phyloP scores from a whole-genome alignment of 352 stramenopile genomes.

The Phytophthora capsici region DNA sequence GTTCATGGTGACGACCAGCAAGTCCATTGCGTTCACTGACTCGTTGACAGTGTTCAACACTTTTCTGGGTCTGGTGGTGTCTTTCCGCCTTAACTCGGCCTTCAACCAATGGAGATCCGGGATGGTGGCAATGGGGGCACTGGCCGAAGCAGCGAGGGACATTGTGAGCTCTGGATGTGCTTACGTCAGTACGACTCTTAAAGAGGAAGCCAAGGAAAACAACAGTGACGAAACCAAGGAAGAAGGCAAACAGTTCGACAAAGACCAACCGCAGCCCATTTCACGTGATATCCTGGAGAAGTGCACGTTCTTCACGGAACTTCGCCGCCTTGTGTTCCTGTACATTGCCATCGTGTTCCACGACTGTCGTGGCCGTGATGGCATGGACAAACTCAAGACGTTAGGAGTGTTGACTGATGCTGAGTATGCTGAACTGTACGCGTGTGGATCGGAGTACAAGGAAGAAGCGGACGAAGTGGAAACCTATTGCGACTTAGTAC shows the following conservation, averaged over 20 bases:
- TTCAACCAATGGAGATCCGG: constrained; percentile 81
- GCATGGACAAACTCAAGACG: constrained; percentile 64
- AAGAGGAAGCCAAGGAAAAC: constrained; percentile 23
- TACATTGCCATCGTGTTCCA: constrained; percentile 86
- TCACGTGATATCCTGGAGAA: constrained; percentile 65
- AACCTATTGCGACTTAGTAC: constrained; percentile 55
- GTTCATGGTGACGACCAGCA: constrained; percentile 65
- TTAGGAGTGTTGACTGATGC: constrained; percentile 56
- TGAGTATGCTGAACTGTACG: constrained; percentile 74
- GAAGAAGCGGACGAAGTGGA: constrained; percentile 31
- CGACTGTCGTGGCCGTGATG: constrained; percentile 69
- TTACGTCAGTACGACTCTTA: constrained; percentile 59
- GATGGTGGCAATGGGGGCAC: constrained; percentile 65
- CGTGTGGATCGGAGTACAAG: constrained; percentile 61
- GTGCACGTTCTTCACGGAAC: constrained; percentile 75
- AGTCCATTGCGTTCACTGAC: constrained; percentile 75
- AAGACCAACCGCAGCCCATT: constrained; percentile 36
- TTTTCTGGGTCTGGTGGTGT: constrained; percentile 77
- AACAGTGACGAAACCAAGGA: background rate
- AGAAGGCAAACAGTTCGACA: constrained; percentile 7
- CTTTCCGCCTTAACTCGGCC: constrained; percentile 81
- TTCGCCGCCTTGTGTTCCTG: constrained; percentile 75
- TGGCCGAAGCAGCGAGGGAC: constrained; percentile 62
- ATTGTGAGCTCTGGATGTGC: constrained; percentile 70
- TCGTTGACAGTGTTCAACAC: constrained; percentile 85